Evolutionary conservation across 2,329 filamentous ascomycete species (phyloP).

Genomic region (Xylaria sp.): DNA sequence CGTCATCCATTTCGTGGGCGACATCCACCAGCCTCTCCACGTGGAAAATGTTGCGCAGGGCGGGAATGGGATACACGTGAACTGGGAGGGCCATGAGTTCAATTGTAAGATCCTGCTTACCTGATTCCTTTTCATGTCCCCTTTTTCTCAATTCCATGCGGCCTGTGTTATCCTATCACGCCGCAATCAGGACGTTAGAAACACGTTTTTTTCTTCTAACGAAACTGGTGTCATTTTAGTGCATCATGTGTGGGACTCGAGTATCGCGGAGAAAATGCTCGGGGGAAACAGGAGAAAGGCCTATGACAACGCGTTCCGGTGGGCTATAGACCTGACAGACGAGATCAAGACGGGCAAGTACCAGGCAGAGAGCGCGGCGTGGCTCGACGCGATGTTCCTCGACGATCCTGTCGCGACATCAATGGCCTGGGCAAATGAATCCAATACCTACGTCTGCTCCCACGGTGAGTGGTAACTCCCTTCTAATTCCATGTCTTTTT

Average conservation of each 20-base stretch:
- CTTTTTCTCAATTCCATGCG: neutral
- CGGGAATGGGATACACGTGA: constrained; percentile 71
- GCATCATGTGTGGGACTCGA: constrained; percentile 76
- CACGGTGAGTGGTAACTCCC: constrained; percentile 54
- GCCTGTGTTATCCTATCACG: too few species aligned
- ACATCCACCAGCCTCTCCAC: constrained; percentile 73
- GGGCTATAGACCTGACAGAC: constrained; percentile 61
- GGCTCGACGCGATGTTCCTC: constrained; percentile 64
- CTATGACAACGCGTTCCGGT: constrained; percentile 57
- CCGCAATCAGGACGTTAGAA: neutral
- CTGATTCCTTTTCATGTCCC: too few species aligned
- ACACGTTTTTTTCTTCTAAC: constrained; percentile 15
- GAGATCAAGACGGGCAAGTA: constrained; percentile 65
- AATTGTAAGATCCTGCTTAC: constrained; percentile 51
- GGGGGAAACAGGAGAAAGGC: constrained; percentile 59
- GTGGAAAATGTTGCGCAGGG: constrained; percentile 67
- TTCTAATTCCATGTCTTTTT: constrained; percentile 7
- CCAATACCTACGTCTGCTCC: constrained; percentile 66
- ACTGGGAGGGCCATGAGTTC: constrained; percentile 60
- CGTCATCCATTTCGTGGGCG: constrained; percentile 70
- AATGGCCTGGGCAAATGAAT: constrained; percentile 67
- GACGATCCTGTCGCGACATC: constrained; percentile 60
- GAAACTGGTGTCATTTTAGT: constrained; percentile 43
- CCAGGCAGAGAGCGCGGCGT: constrained; percentile 52
- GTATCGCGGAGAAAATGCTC: constrained; percentile 69